Conservation (phyloP, 2,329 filamentous ascomycete species). For the Cytospora schulzeri region DNA sequence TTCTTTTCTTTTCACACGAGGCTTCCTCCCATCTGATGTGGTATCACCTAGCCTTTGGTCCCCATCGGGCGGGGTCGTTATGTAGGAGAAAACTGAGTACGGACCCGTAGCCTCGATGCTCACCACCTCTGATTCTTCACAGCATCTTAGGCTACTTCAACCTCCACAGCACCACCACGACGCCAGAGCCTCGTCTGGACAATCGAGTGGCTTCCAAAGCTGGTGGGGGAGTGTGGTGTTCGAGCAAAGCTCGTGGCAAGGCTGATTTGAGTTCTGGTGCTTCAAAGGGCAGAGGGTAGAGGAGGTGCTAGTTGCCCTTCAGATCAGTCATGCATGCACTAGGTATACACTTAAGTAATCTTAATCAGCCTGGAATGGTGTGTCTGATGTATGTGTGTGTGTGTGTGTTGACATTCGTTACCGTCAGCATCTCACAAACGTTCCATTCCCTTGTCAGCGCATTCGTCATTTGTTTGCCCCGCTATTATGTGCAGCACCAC, state of each 20-base stretch:
- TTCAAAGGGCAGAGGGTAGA: background rate
- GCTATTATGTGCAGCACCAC: no score
- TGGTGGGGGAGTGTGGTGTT: background rate
- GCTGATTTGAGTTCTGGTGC: background rate
- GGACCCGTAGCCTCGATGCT: background rate
- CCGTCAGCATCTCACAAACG: constrained; percentile 18
- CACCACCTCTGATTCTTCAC: background rate
- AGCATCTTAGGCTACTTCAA: no score
- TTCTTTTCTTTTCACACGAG: background rate
- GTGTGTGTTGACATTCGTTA: background rate
- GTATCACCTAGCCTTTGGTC: background rate
- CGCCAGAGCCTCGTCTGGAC: background rate
- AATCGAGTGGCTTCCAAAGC: background rate
- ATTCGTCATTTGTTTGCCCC: no score
- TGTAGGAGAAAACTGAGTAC: background rate
- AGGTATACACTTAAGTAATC: background rate
- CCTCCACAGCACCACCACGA: no score
- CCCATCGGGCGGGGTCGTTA: background rate
- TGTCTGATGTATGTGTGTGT: no score
- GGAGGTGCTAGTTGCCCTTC: background rate
- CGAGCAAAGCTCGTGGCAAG: background rate
- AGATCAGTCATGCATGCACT: no score
- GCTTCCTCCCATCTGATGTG: background rate
- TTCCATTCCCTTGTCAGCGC: constrained; percentile 1
- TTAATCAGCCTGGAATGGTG: constrained; percentile 2